Base-by-base conservation (phyloP, 768 basidiomycete genomes). In the Vararia minispora region DNA sequence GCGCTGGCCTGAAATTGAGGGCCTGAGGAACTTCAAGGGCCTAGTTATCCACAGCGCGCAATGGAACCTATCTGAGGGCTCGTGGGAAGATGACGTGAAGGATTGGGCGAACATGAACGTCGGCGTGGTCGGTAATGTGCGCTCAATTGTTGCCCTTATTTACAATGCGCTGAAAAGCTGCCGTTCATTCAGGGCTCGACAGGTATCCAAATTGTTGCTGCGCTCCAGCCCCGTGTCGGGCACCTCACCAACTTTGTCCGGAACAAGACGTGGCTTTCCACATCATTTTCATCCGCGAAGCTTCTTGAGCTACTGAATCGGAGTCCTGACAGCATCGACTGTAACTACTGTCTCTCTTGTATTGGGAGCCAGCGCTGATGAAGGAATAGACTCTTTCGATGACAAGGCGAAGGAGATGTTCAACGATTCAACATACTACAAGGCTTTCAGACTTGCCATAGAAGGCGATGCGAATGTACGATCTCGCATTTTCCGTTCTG, bases 1-100 rank as follows among this genome's bases (percentile, higher is more conserved):
- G 76, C 60, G 65, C 20, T 81, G 77, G 80, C 81, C 80, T 2
- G 67, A 76, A 30, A 78, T 82, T 30, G 53, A 60, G 7, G 79
- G 77, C 3, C 52, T 80, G 21, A 55, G 71, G 12, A 59, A 54
- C 6, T 83, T 76, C 56, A 58, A 66, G 43, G 81, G 80, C 4
- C 62, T 58, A 35, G 53, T 79, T 11, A 56, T 77, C 1, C 81
- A 85, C 46, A 74, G 72, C n/a, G 79, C 77, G 0, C 52, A 67
- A 2, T 80, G 78, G 73, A 66, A 72, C 12, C 58, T 59, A 17
- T 47, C 45, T 10, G 47, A 48, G n/a, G 52, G 52, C 29, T 48
- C 48, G 5, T 69, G 66, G 68, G 52, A 65, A 48, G 66, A 66
- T 9, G 66, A 60, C 12, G 63, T 66, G 7, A 60, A 60, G 40